Evolutionary conservation across 805 yeast genomes (phyloP), one percentile per base, ranked within the genome.

Genomic region (Candida morakotiae): DNA sequence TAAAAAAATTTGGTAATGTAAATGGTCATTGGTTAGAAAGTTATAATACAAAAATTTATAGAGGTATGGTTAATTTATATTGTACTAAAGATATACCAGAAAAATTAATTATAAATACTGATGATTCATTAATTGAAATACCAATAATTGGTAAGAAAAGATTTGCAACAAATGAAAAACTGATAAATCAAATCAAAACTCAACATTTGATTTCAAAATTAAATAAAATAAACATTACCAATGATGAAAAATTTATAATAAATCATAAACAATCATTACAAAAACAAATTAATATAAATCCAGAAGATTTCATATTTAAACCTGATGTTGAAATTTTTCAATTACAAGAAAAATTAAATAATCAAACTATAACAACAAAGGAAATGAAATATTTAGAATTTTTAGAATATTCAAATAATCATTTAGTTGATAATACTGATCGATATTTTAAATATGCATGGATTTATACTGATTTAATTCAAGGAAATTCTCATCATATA

Each of bases 361-460:
- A 38, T 2, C 38, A 46, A 5, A 39, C 36, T 5, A 42, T 57
- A 6, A 39, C 42, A 28, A 20, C 34, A 0, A 41, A 49, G 13
- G 59, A 61, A 22, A 32, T 34, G 17, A 43, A 49, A 19, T 58
- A 60, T 36, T 51, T 62, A 22, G 43, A 51, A n/a, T 63, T 63
- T 22, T 43, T 64, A 15, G 51, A 58, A 38, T 42, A 49, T 28
- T 54, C 67, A 9, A 53, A 49, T 35, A 38, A 41, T 16, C 35
- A 37, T 27, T 23, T 47, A 6, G 58, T 52, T 14, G 53, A 52
- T 25, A 23, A 35, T 22, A 47, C 63, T 8, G 66, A 58, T 44
- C 46, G 59, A 21, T 60, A 50, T 40, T 64, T 64, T 53, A 61
- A 64, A 41, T 64, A 64, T 41, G 67, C 69, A 7, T 64, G 69